phyloP scores from a whole-genome alignment of 768 basidiomycete species.

The Russula compacta region DNA sequence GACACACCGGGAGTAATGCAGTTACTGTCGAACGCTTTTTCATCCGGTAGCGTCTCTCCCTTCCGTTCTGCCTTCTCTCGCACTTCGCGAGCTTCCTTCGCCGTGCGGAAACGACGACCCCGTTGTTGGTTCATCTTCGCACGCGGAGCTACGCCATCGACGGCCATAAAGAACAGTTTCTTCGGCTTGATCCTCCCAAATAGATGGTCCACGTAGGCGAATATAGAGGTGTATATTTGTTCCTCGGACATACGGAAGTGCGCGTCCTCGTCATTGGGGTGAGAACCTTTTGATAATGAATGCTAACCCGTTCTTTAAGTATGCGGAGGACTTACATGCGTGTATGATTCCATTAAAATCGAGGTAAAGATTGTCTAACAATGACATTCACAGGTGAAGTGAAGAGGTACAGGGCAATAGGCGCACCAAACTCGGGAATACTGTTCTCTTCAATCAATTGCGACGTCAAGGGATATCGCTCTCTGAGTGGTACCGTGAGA shows the following conservation, averaged over 20 bases:
- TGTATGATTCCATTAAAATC: conserved; percentile 95
- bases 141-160: conserved; percentile 93
- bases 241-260: conserved; percentile 95
- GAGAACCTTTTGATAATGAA: conserved; percentile 49
- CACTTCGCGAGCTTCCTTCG: conserved; percentile 83
- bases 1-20: conserved; percentile 92
- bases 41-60: conserved; percentile 85
- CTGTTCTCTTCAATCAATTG: conserved; percentile 97
- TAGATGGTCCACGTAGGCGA: conserved; percentile 92
- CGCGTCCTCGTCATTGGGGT: conserved; percentile 93
- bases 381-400: conserved; percentile 15
- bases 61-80: conserved; percentile 79
- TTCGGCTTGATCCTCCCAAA: conserved; percentile 97
- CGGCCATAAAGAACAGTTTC: conserved; percentile 97
- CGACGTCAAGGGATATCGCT: conserved; percentile 96
- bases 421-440: conserved; percentile 92
- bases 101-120: conserved; percentile 85
- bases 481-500: conserved; percentile 38
- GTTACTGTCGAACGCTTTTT: conserved; percentile 97
- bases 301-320: background rate
- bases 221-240: conserved; percentile 95
- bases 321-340: conserved; percentile 40
- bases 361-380: conserved; percentile 77
- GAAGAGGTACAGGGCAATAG: background rate
- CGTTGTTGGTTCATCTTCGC: conserved; percentile 99